These are phyloP conservation scores for Coemansia sp. DNA, from an alignment of 192 early-diverging fungal species.

Conservation along the genomic window DNA sequence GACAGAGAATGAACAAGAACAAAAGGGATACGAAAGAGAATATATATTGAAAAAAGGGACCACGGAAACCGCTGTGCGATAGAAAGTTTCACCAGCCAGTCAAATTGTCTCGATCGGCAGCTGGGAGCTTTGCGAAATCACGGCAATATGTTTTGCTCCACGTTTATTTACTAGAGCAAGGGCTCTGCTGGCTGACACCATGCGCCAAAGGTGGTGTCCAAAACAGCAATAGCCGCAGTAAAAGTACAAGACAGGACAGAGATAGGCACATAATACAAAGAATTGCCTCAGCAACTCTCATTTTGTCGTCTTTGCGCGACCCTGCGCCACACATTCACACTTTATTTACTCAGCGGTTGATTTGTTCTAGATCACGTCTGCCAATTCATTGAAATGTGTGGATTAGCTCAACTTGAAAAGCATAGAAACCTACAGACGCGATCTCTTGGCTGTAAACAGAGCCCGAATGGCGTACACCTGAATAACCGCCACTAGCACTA, in stretches of 20 bases:
- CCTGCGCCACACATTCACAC: neutral
- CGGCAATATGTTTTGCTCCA: neutral
- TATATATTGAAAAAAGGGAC: neutral
- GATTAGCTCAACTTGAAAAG: conserved; percentile 5
- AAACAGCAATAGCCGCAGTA: neutral
- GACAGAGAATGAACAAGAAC: neutral
- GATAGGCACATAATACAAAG: conserved; percentile 1
- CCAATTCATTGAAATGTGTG: neutral
- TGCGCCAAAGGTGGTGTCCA: neutral
- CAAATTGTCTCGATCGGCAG: neutral
- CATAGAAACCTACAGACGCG: conserved; percentile 25
- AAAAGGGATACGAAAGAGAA: neutral
- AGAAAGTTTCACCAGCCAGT: neutral
- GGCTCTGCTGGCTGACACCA: conserved; percentile 1
- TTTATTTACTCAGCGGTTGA: neutral
- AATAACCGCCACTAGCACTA: conserved; percentile 81
- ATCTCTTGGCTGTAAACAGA: conserved; percentile 80
- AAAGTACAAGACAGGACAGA: neutral
- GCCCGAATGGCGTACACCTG: conserved; percentile 94
- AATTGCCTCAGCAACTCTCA: neutral
- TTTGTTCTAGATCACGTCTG: neutral
- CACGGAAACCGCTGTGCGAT: neutral
- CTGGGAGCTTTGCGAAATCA: neutral
- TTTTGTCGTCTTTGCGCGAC: neutral
- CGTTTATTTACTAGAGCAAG: neutral